phyloP scores from a whole-genome alignment of 1,284 basidiomycete genomes.

The Leccinum glutinopallens region DNA sequence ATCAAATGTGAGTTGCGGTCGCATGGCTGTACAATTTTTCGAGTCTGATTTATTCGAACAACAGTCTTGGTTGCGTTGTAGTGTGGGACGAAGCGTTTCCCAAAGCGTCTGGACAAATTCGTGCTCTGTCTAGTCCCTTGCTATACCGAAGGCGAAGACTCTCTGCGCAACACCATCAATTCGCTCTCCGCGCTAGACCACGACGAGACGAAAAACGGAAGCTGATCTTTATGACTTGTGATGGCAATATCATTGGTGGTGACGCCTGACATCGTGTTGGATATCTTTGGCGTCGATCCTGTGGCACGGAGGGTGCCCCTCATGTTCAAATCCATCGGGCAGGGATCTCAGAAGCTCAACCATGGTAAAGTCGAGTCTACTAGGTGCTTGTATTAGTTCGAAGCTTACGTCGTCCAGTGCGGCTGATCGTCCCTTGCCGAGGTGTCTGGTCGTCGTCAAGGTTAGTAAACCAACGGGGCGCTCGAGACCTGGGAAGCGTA shows the following conservation, averaged over 20 bases:
- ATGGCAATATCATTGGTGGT: constrained; percentile 95
- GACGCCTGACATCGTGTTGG: constrained; percentile 93
- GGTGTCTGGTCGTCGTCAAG: constrained; percentile 93
- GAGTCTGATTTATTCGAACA: too few species aligned
- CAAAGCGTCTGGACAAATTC: constrained; percentile 96
- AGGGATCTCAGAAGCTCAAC: constrained; percentile 92
- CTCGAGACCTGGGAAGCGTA: constrained; percentile 96
- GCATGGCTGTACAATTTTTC: too few species aligned
- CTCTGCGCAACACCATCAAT: constrained; percentile 76
- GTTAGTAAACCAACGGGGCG: constrained; percentile 94
- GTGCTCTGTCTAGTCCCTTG: constrained; percentile 75
- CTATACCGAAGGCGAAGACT: constrained; percentile 79
- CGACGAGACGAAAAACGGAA: constrained; percentile 91
- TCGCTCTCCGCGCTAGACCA: constrained; percentile 92
- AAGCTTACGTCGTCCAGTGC: too few species aligned
- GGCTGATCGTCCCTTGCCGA: background rate
- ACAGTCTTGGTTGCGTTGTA: too few species aligned
- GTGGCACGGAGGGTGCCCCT: constrained; percentile 83
- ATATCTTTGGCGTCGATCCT: constrained; percentile 94
- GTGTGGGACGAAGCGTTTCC: constrained; percentile 73
- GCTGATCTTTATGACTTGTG: constrained; percentile 94
- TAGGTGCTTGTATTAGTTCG: too few species aligned
- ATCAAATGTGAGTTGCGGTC: too few species aligned
- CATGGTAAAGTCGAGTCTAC: constrained; percentile 55
- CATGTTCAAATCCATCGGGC: constrained; percentile 92